phyloP scores from a whole-genome alignment of 495 filamentous ascomycete genomes.

The Podospora tetraspora region DNA sequence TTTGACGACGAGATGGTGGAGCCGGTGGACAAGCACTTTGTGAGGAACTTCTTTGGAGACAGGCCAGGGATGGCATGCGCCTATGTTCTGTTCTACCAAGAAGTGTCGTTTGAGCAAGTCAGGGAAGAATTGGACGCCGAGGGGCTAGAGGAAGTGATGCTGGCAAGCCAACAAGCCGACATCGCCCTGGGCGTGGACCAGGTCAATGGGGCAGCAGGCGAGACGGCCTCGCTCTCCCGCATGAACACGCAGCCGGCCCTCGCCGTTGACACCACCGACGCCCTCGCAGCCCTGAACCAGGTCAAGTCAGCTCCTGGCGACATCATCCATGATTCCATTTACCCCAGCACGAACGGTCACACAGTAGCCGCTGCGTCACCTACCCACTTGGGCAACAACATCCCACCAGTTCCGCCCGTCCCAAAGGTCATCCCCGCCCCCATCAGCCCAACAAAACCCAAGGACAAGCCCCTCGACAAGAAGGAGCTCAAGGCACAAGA shows the following conservation, averaged over 20 bases:
- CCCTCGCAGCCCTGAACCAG: conserved; percentile 51
- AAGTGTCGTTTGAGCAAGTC: conserved; percentile 87
- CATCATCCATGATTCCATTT: conserved; percentile 26
- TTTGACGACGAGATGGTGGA: conserved; percentile 99
- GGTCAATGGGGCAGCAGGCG: conserved; percentile 32
- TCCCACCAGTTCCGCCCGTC: conserved; percentile 25
- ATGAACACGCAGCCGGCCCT: conserved; percentile 36
- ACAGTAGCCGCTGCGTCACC: conserved; percentile 28
- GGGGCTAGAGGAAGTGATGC: conserved; percentile 58
- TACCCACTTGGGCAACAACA: conserved; percentile 30
- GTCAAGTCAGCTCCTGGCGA: conserved; percentile 55
- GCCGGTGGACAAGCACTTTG: conserved; percentile 92
- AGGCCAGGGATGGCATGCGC: conserved; percentile 86
- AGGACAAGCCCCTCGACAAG: conserved; percentile 50
- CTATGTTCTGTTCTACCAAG: conserved; percentile 96
- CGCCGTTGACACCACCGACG: conserved; percentile 47
- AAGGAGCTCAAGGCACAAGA: conserved; percentile 52
- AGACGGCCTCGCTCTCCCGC: conserved; percentile 30
- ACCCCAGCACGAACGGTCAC: conserved; percentile 23
- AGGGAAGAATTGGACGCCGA: conserved; percentile 77
- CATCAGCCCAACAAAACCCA: conserved; percentile 34
- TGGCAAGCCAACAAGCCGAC: conserved; percentile 51
- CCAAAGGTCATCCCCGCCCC: conserved; percentile 1
- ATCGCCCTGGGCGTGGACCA: conserved; percentile 41
- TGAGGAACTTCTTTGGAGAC: conserved; percentile 97